Conservation (phyloP, 2,329 filamentous ascomycete species). For the Aspergillus hiratsukae region DNA sequence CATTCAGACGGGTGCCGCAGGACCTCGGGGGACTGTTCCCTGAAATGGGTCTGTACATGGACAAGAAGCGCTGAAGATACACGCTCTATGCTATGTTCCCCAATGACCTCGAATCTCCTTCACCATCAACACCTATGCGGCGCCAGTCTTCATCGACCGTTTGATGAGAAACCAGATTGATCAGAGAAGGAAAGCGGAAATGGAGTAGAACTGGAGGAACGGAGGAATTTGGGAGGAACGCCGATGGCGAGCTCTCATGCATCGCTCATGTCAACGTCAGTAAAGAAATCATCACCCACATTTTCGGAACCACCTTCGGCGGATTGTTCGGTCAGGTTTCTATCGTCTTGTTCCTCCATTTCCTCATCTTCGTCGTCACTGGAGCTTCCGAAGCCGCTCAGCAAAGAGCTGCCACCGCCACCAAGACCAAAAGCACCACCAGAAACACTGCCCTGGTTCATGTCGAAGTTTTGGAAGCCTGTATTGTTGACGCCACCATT, state of each 20-base stretch:
- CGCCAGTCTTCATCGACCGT: constrained; percentile 12
- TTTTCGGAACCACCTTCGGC: constrained; percentile 55
- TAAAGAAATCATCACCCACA: constrained; percentile 62
- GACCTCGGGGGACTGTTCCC: constrained; percentile 15
- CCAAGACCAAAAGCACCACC: constrained; percentile 69
- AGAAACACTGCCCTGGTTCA: constrained; percentile 62
- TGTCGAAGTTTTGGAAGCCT: constrained; percentile 60
- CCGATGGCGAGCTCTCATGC: constrained; percentile 35
- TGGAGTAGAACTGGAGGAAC: constrained; percentile 6
- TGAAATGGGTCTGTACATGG: constrained; percentile 20
- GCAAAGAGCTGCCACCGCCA: constrained; percentile 60
- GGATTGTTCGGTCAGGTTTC: constrained; percentile 33
- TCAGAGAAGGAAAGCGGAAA: background rate
- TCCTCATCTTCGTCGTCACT: constrained; percentile 97
- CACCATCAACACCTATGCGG: constrained; percentile 15
- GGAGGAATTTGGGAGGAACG: constrained; percentile 6
- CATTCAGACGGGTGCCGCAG: constrained; percentile 12
- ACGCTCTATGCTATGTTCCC: constrained; percentile 16
- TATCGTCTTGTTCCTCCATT: constrained; percentile 64
- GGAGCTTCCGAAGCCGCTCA: constrained; percentile 89
- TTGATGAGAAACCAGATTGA: constrained; percentile 8
- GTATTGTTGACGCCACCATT: constrained; percentile 57
- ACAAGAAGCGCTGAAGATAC: constrained; percentile 17
- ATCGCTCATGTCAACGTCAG: constrained; percentile 58
- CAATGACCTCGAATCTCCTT: constrained; percentile 7